These are phyloP conservation scores for Globisporangium paroecandrum DNA, from an alignment of 352 stramenopile species.

Conservation along the genomic window DNA sequence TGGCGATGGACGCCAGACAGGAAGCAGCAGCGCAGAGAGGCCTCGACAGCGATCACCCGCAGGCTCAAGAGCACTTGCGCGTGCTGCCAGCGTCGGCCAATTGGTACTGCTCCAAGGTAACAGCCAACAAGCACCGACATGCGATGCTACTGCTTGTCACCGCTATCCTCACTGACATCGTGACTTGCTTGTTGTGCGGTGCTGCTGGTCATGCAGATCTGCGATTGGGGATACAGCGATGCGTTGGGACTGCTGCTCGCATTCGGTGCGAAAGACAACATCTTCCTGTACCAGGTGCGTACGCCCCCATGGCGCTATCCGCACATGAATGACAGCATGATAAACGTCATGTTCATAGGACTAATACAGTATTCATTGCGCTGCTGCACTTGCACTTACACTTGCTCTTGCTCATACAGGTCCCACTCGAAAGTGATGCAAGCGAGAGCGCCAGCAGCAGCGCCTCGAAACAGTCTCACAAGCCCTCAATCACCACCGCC, in stretches of 20 bases:
- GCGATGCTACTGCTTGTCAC: background rate
- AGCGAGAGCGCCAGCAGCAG: background rate
- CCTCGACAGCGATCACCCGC: conserved; percentile 5
- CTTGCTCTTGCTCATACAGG: background rate
- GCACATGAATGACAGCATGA: background rate
- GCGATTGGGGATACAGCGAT: conserved; percentile 51
- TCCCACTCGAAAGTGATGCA: conserved; percentile 7
- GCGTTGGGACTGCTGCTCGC: conserved; percentile 36
- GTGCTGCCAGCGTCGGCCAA: conserved; percentile 64
- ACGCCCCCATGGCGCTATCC: background rate
- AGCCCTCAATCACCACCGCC: no score
- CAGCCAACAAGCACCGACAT: no score
- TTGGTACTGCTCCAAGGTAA: conserved; percentile 78
- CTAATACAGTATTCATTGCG: background rate
- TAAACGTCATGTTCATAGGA: background rate
- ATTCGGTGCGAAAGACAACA: conserved; percentile 56
- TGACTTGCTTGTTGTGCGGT: background rate
- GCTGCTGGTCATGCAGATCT: conserved; percentile 36
- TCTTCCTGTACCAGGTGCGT: conserved; percentile 64
- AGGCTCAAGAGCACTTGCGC: conserved; percentile 43
- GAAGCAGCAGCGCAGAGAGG: background rate
- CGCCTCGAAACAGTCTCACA: background rate
- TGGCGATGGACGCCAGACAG: background rate
- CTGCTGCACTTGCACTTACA: background rate
- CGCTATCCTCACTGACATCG: background rate